Conservation (phyloP, 1,139 yeast species). For the Pichia kudriavzevii region DNA sequence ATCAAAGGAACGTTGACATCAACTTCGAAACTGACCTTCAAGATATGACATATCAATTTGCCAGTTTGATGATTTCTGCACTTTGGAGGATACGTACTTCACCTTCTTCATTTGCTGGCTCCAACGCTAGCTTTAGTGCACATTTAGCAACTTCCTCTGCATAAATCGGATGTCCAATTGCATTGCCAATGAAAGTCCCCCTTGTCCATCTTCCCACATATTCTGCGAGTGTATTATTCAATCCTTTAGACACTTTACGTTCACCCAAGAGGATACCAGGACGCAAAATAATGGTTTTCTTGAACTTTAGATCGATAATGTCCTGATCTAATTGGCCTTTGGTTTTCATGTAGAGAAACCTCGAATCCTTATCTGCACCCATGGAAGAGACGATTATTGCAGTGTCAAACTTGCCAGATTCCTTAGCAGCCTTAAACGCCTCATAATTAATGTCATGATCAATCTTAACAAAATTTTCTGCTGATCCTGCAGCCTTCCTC, state of each 20-base stretch:
- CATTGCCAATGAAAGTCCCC: slow-evolving; percentile 30
- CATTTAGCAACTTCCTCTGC: slow-evolving; percentile 45
- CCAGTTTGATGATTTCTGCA: slow-evolving; percentile 19
- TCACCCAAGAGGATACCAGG: slow-evolving; percentile 67
- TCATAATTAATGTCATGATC: slow-evolving; percentile 63
- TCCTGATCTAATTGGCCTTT: slow-evolving; percentile 64
- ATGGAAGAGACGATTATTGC: slow-evolving; percentile 54
- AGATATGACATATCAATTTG: slow-evolving; percentile 1
- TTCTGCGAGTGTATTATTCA: slow-evolving; percentile 27
- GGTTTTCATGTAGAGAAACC: slow-evolving; percentile 48
- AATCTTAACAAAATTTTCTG: slow-evolving; percentile 54
- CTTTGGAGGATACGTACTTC: slow-evolving; percentile 21
- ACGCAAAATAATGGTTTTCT: slow-evolving; percentile 58
- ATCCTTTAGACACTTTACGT: slow-evolving; percentile 39
- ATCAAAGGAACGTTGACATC: too few species aligned
- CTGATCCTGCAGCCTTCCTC: slow-evolving; percentile 58
- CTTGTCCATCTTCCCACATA: slow-evolving; percentile 31
- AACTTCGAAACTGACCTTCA: too few species aligned
- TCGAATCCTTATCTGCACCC: slow-evolving; percentile 50
- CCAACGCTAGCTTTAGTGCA: slow-evolving; percentile 29
- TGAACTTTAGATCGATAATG: slow-evolving; percentile 48
- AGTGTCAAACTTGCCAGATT: slow-evolving; percentile 49
- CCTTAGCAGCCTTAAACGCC: slow-evolving; percentile 64
- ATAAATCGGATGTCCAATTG: slow-evolving; percentile 34
- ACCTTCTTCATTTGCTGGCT: slow-evolving; percentile 19